Evolutionary conservation across 2,329 filamentous ascomycete genomes (phyloP).

Genomic region (Cladosporium sp.): DNA sequence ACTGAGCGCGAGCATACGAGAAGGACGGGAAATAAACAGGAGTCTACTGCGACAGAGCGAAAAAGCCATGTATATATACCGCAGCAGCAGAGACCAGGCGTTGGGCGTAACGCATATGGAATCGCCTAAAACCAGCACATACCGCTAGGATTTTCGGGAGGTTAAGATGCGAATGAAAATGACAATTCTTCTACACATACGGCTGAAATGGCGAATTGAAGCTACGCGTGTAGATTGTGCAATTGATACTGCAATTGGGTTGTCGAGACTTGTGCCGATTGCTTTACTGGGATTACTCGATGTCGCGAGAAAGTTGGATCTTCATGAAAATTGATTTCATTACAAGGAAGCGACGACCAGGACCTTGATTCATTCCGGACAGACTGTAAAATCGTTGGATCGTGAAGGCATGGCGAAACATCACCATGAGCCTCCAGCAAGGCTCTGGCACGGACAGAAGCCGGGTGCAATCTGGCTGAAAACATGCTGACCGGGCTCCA

Average conservation of each 20-base stretch:
- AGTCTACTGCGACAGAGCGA: constrained; percentile 12
- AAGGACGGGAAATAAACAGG: background rate
- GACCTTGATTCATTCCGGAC: background rate
- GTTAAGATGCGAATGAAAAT: constrained; percentile 16
- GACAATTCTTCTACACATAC: constrained; percentile 2
- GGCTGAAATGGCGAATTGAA: background rate
- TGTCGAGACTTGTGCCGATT: background rate
- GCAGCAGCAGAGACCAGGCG: constrained; percentile 11
- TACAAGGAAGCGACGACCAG: too few species aligned
- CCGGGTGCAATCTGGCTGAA: background rate
- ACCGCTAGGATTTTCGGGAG: constrained; percentile 8
- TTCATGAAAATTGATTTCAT: background rate
- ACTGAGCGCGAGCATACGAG: constrained; percentile 58
- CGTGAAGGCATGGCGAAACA: background rate
- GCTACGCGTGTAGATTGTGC: background rate
- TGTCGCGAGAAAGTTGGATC: background rate
- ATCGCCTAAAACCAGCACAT: constrained; percentile 6
- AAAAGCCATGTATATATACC: constrained; percentile 19
- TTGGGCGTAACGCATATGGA: constrained; percentile 7
- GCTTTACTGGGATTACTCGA: background rate
- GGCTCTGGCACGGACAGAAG: background rate
- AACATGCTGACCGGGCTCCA: background rate
- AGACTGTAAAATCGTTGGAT: background rate
- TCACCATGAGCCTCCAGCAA: background rate
- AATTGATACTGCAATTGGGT: background rate